A percentile compares a stretch with the other conserved stretches of the same genome.
Conservation (phyloP, 352 stramenopile species). For the Phytophthora pistaciae region DNA sequence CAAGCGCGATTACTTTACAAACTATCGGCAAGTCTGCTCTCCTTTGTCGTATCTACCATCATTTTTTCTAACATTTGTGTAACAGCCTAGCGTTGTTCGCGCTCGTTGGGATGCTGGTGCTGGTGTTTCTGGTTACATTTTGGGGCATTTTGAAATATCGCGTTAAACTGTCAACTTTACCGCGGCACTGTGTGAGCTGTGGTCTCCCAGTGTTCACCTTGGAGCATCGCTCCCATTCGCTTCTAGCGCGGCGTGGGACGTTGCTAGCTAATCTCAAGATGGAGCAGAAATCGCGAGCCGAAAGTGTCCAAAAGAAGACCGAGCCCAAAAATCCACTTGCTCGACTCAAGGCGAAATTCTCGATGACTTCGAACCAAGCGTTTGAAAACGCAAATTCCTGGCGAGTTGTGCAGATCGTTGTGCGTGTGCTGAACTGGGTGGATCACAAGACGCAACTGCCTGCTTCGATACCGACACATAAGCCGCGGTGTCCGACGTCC, state of each 20-base stretch:
- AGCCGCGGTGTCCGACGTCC: slow-evolving; percentile 58
- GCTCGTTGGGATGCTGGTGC: slow-evolving; percentile 48
- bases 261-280: slow-evolving; percentile 57
- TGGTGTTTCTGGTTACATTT: slow-evolving; percentile 44
- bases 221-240: slow-evolving; percentile 35
- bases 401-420: slow-evolving; percentile 21
- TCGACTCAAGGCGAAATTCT: slow-evolving; percentile 38
- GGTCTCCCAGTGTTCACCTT: slow-evolving; percentile 69
- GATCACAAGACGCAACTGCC: slow-evolving; percentile 46
- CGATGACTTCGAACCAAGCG: slow-evolving; percentile 9
- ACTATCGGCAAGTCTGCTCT: slow-evolving; percentile 47
- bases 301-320: slow-evolving; percentile 1
- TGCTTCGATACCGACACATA: slow-evolving; percentile 54
- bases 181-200: slow-evolving; percentile 67
- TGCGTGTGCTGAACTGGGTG: slow-evolving; percentile 29
- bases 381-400: slow-evolving; percentile 18
- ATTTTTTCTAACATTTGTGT: not conserved
- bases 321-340: slow-evolving; percentile 28
- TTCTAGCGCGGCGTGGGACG: slow-evolving; percentile 40
- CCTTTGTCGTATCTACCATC: not conserved
- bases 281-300: slow-evolving; percentile 34
- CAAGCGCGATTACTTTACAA: slow-evolving; percentile 69
- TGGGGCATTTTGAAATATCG: slow-evolving; percentile 71
- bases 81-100: slow-evolving; percentile 51
- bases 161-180: slow-evolving; percentile 59